Conservation (phyloP, 2,329 filamentous ascomycete genomes). For the Pseudogymnoascus pannorum region DNA sequence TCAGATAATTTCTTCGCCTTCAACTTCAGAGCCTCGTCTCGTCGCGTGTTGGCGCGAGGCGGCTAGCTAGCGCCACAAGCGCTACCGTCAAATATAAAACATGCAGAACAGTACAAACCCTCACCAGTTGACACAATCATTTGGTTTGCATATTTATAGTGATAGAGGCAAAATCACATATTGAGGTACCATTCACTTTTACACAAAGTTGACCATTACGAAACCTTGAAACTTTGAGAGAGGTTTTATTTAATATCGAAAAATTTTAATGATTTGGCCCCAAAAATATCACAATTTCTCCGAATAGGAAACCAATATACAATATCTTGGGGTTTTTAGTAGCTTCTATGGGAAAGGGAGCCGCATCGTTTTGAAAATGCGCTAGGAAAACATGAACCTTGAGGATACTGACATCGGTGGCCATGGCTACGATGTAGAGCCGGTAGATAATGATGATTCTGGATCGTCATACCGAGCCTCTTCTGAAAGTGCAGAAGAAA, state of each 20-base stretch:
- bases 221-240: not conserved
- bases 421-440: not conserved
- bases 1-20: slow-evolving; percentile 4
- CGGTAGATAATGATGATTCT: not conserved
- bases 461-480: not conserved
- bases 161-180: not conserved
- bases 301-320: not conserved
- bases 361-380: slow-evolving; percentile 10
- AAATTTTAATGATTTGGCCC: not conserved
- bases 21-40: not conserved
- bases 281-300: not conserved
- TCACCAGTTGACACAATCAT: not conserved
- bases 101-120: not conserved
- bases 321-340: not conserved
- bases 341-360: not conserved
- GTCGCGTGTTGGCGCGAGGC: slow-evolving; percentile 4
- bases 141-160: not conserved
- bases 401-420: not conserved
- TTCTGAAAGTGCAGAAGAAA: not conserved
- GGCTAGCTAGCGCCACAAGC: slow-evolving; percentile 6
- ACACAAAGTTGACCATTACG: not conserved
- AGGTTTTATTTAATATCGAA: not conserved
- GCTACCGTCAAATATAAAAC: not conserved
- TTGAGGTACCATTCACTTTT: not conserved
- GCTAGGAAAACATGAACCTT: slow-evolving; percentile 11